These are phyloP conservation scores for Aspergillus vadensis DNA, from an alignment of 2,329 filamentous ascomycete genomes.

Conservation along the genomic window DNA sequence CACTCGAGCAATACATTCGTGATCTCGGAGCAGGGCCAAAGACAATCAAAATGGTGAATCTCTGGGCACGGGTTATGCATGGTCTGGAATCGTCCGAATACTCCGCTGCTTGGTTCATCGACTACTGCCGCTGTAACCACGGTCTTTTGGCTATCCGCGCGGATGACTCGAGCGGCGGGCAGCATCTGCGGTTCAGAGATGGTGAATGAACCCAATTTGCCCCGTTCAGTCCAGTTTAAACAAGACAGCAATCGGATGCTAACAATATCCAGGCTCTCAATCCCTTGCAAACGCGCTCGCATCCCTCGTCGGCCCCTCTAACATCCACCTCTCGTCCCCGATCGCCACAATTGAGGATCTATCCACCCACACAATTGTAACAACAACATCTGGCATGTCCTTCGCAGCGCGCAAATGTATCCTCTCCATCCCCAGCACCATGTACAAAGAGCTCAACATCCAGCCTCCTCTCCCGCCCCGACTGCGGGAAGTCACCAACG, in stretches of 20 bases:
- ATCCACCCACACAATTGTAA: conserved; percentile 3
- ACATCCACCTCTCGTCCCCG: not conserved
- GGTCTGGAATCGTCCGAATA: conserved; percentile 41
- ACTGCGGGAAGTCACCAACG: conserved; percentile 30
- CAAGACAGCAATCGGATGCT: too few species aligned
- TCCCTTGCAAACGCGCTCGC: conserved; percentile 9
- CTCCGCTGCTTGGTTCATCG: conserved; percentile 42
- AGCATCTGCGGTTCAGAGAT: conserved; percentile 36
- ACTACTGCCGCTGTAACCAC: conserved; percentile 41
- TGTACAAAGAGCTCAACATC: conserved; percentile 52
- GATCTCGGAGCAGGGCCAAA: conserved; percentile 35
- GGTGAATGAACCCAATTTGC: conserved; percentile 7
- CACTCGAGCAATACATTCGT: conserved; percentile 40
- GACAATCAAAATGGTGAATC: conserved; percentile 38
- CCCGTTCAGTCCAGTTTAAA: not conserved
- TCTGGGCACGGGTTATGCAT: conserved; percentile 44
- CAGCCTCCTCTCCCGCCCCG: conserved; percentile 40
- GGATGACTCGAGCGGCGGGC: conserved; percentile 40
- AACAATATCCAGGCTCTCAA: conserved; percentile 5
- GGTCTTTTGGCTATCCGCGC: conserved; percentile 40
- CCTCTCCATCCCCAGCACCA: conserved; percentile 53
- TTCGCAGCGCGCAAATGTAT: conserved; percentile 41
- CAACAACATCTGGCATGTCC: conserved; percentile 2
- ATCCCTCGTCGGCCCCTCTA: not conserved
- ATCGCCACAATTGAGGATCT: conserved; percentile 4